Conservation (phyloP, 2,329 filamentous ascomycete genomes). For the Epicoccum sorghinum region DNA sequence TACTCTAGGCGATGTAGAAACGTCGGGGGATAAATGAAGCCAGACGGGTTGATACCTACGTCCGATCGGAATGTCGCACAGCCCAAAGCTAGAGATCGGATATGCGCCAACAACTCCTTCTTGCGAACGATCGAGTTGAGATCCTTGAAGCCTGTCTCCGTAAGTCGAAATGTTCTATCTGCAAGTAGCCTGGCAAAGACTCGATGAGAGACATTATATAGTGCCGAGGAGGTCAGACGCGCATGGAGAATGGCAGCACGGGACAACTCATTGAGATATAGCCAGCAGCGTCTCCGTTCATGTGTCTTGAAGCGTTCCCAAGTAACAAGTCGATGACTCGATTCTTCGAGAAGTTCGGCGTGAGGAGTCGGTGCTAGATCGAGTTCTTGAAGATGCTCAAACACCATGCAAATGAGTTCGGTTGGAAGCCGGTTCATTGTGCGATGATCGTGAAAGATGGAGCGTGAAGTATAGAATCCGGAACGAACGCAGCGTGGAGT, state of each 20-base stretch:
- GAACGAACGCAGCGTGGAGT: too few relatives aligned
- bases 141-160: slow-evolving; percentile 6
- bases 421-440: not conserved
- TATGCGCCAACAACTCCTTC: not conserved
- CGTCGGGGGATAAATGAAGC: not conserved
- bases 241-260: slow-evolving; percentile 1
- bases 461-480: not conserved
- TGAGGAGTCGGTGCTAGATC: not conserved
- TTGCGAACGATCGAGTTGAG: not conserved
- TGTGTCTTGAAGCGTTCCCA: not conserved
- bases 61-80: not conserved
- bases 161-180: slow-evolving; percentile 13
- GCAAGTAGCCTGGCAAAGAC: slow-evolving; percentile 6
- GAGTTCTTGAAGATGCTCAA: not conserved
- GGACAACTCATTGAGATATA: not conserved
- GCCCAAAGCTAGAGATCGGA: slow-evolving; percentile 5
- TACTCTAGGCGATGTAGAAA: not conserved
- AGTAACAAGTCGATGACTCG: not conserved
- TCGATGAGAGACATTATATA: slow-evolving; percentile 3
- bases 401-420: not conserved
- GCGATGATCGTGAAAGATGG: not conserved
- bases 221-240: not conserved
- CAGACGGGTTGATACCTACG: not conserved
- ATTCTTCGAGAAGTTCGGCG: not conserved
- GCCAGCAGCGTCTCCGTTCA: not conserved